These are phyloP conservation scores for Cryptococcus wingfieldii DNA, from an alignment of 1,284 basidiomycete species.

Conservation along the genomic window DNA sequence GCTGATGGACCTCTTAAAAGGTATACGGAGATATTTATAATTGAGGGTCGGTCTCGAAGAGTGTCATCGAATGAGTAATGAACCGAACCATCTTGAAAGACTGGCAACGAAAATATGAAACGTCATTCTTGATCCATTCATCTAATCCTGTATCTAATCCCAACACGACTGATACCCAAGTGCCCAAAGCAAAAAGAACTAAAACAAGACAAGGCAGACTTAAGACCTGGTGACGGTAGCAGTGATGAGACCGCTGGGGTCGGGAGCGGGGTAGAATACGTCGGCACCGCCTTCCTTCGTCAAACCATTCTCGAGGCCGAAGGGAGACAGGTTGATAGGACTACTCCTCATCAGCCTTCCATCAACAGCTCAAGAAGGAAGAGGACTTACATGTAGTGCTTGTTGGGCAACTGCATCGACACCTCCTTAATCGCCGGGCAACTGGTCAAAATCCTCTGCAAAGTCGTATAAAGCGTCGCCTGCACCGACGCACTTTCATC, in stretches of 20 bases:
- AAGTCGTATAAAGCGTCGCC: constrained; percentile 90
- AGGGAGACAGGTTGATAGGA: constrained; percentile 43
- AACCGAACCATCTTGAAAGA: neutral
- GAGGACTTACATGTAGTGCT: constrained; percentile 69
- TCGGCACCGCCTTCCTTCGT: constrained; percentile 63
- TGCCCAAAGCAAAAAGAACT: neutral
- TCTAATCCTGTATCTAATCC: neutral
- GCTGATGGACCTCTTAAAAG: no score
- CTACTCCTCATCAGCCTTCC: constrained; percentile 8
- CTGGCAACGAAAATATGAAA: neutral
- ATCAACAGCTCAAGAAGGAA: neutral
- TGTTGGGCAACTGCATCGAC: constrained; percentile 81
- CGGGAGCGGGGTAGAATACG: constrained; percentile 73
- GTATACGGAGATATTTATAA: no score
- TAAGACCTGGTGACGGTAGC: constrained; percentile 51
- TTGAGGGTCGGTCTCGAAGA: neutral
- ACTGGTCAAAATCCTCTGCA: constrained; percentile 63
- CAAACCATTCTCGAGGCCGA: constrained; percentile 52
- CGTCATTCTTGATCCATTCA: neutral
- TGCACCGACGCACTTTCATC: constrained; percentile 91
- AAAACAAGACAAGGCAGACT: neutral
- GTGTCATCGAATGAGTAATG: no score
- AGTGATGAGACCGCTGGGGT: constrained; percentile 56
- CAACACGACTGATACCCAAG: neutral
- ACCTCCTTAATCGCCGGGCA: constrained; percentile 62